These are phyloP conservation scores for Amaranthus hypochondriacus DNA, from an alignment of 148 eudicot species.

Conservation along the genomic window DNA sequence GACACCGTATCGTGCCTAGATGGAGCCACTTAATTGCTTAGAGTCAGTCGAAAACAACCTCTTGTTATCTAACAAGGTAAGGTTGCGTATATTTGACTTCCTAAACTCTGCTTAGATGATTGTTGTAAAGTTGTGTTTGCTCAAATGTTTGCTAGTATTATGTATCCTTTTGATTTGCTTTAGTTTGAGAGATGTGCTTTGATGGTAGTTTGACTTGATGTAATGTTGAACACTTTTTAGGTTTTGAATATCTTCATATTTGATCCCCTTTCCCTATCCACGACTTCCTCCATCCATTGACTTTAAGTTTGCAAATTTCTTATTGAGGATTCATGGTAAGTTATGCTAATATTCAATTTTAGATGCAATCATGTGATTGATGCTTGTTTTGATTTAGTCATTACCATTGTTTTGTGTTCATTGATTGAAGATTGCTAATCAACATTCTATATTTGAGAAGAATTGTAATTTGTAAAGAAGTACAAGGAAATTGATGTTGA, in stretches of 20 bases:
- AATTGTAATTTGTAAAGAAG: too few species aligned
- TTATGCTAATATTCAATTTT: neutral
- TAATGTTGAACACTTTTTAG: conserved; percentile 6
- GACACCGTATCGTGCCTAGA: too few species aligned
- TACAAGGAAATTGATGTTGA: neutral
- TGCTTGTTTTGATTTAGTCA: neutral
- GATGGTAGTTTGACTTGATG: neutral
- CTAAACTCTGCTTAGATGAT: too few species aligned
- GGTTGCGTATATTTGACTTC: too few species aligned
- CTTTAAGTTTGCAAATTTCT: neutral
- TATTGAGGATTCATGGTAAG: conserved; percentile 9
- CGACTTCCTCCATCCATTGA: neutral
- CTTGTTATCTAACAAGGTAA: too few species aligned
- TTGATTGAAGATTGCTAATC: conserved; percentile 6
- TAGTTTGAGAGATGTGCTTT: neutral
- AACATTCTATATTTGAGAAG: neutral
- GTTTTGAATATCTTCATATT: neutral
- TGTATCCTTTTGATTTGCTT: neutral
- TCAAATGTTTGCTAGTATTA: too few species aligned
- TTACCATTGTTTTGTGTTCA: neutral
- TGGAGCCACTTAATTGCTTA: too few species aligned
- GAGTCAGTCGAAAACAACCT: too few species aligned
- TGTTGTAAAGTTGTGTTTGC: too few species aligned
- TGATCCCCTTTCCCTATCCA: neutral
- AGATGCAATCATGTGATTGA: neutral